These are phyloP conservation scores for Microthlaspi erraticum DNA, from an alignment of 345 rosid species.

Conservation along the genomic window DNA sequence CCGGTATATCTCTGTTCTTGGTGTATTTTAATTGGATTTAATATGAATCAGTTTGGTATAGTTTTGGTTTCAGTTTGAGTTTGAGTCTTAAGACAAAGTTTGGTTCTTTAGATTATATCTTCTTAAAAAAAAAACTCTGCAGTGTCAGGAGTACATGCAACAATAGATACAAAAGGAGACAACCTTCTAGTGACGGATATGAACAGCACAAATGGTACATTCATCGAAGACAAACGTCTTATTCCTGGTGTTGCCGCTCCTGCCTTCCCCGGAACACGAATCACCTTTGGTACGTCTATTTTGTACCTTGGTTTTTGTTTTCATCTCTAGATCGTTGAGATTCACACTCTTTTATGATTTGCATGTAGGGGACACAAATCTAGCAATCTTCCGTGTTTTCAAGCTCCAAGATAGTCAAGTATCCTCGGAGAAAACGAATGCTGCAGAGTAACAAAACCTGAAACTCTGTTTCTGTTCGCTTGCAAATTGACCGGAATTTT, in stretches of 20 bases:
- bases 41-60: background rate
- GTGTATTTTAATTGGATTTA: background rate
- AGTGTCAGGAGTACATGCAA: conserved; percentile 87
- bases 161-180: conserved; percentile 66
- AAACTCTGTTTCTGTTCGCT: conserved; percentile 5
- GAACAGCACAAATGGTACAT: conserved; percentile 92
- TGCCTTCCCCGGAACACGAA: conserved; percentile 60
- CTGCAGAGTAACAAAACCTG: conserved; percentile 26
- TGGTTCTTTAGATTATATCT: background rate
- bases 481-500: background rate
- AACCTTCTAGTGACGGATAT: conserved; percentile 72
- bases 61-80: background rate
- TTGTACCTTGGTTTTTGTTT: no score
- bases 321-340: no score
- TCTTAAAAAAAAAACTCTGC: conserved; percentile 16
- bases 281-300: conserved; percentile 86
- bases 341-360: background rate
- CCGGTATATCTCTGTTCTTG: conserved; percentile 52
- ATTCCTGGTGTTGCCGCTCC: conserved; percentile 66
- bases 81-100: background rate
- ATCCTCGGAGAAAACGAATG: conserved; percentile 43
- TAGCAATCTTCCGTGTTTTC: conserved; percentile 74
- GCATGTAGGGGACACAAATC: conserved; percentile 67
- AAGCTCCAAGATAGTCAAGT: conserved; percentile 57
- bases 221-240: conserved; percentile 64